A percentile compares a stretch with the other conserved stretches of the same genome.
Evolutionary conservation across 1,284 basidiomycete genomes (phyloP).

Genomic region (Clitocybe nebularis): DNA sequence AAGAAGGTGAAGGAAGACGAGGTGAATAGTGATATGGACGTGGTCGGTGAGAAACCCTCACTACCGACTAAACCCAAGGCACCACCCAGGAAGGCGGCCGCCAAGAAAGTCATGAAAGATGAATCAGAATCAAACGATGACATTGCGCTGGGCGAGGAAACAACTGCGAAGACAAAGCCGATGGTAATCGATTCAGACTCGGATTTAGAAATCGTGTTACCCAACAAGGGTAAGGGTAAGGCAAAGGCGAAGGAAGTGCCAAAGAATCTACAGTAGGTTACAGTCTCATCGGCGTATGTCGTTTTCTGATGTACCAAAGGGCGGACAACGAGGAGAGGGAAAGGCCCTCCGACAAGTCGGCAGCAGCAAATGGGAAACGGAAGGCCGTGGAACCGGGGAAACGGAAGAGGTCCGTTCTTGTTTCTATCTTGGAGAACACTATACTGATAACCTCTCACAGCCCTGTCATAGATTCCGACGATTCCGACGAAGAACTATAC

Average conservation of each 20-base stretch:
- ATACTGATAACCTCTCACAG: slow-evolving; percentile 23
- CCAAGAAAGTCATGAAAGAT: slow-evolving; percentile 13
- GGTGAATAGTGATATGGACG: slow-evolving; percentile 11
- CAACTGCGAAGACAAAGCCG: slow-evolving; percentile 18
- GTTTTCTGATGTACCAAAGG: neutral
- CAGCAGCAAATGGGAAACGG: slow-evolving; percentile 26
- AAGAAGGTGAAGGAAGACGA: slow-evolving; percentile 17
- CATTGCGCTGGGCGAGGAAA: slow-evolving; percentile 20
- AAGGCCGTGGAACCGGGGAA: slow-evolving; percentile 36
- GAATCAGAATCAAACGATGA: slow-evolving; percentile 19
- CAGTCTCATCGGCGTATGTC: no score
- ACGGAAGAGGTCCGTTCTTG: slow-evolving; percentile 49
- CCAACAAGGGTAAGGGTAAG: slow-evolving; percentile 26
- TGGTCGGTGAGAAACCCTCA: slow-evolving; percentile 3
- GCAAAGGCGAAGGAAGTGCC: slow-evolving; percentile 18
- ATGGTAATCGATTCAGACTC: slow-evolving; percentile 23
- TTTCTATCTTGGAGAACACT: slow-evolving; percentile 7
- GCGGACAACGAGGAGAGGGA: slow-evolving; percentile 16
- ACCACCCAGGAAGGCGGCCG: slow-evolving; percentile 11
- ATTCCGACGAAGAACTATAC: slow-evolving; percentile 36
- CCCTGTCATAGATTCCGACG: slow-evolving; percentile 33
- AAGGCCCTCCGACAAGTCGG: slow-evolving; percentile 2
- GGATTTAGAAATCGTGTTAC: slow-evolving; percentile 25
- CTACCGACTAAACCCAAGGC: slow-evolving; percentile 10
- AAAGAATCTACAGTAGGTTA: slow-evolving; percentile 10